phyloP scores from a whole-genome alignment of 192 early-diverging fungal species.

The Oehlia diaphana region DNA sequence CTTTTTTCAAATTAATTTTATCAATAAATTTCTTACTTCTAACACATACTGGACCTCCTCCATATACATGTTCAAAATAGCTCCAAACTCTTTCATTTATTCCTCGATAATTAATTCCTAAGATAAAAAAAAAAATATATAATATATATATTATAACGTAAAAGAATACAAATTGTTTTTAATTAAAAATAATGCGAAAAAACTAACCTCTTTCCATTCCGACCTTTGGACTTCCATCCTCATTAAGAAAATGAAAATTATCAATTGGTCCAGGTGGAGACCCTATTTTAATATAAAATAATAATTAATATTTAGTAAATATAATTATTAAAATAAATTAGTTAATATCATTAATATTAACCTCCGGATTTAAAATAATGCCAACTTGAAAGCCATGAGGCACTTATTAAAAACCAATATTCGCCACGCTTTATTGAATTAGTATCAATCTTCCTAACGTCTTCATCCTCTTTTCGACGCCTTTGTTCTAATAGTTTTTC shows the following conservation, averaged over 20 bases:
- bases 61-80: conserved; percentile 39
- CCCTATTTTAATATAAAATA: conserved; percentile 22
- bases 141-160: neutral
- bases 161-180: neutral
- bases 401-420: conserved; percentile 46
- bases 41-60: conserved; percentile 44
- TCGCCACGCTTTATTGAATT: conserved; percentile 35
- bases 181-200: neutral
- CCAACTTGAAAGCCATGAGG: conserved; percentile 42
- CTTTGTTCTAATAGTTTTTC: conserved; percentile 36
- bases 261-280: conserved; percentile 38
- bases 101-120: conserved; percentile 42
- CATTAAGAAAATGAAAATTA: conserved; percentile 41
- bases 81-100: conserved; percentile 40
- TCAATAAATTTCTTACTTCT: conserved; percentile 30
- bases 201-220: conserved; percentile 44
- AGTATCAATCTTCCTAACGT: conserved; percentile 36
- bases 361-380: conserved; percentile 45
- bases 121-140: neutral
- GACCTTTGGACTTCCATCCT: conserved; percentile 39
- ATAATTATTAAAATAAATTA: neutral
- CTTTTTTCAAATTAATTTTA: too few species aligned
- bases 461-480: conserved; percentile 35
- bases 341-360: conserved; percentile 12
- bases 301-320: neutral